Base-by-base conservation (phyloP, 768 basidiomycete species). In the Serendipita sp. region DNA sequence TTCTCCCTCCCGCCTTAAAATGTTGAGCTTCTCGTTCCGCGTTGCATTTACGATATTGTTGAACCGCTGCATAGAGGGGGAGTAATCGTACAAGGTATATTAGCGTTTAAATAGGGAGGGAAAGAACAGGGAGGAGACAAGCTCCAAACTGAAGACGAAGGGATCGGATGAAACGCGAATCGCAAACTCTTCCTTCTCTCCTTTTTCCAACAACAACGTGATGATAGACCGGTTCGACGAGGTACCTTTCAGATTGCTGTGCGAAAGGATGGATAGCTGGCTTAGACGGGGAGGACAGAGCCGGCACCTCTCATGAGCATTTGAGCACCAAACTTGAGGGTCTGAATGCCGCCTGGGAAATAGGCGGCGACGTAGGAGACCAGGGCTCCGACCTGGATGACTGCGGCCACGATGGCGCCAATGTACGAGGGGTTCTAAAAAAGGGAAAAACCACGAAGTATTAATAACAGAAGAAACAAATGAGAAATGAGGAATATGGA, bases 301-400 rank as follows among this genome's bases (percentile, higher is more conserved):
- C 88, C 82, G 48, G 90, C 91, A 4, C 94, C 87, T 41, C 92
- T 84, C 22, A 96, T 74, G 0, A 89, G 87, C 67, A 92, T 77
- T 62, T 85, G 83, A 34, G 83, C 82, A 3, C 90, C 91, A 68
- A 92, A 79, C 22, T 86, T 82, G 22, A 92, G 76, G 0, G 90
- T 91, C 67, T 86, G 84, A 30, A 79, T 79, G 30, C 86, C 60
- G 9, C 90, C 93, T 20, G 96, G 96, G 74, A 99, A 98, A 75
- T 97, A 98, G 0, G 93, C 93, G 17, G 92, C 78, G 5, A 98
- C 79, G 70, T 99, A 99, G 14, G 87, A 79, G 14, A 96, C 76
- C 17, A 99, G 81, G 1, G 94, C 84, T 45, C 88, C 75, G 42
- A 96, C 82, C 82, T 93, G 93, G 3, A 96, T 78, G 38, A 84